Base-by-base conservation (phyloP, 129 eudicot species). In the Flaveria linearis region DNA sequence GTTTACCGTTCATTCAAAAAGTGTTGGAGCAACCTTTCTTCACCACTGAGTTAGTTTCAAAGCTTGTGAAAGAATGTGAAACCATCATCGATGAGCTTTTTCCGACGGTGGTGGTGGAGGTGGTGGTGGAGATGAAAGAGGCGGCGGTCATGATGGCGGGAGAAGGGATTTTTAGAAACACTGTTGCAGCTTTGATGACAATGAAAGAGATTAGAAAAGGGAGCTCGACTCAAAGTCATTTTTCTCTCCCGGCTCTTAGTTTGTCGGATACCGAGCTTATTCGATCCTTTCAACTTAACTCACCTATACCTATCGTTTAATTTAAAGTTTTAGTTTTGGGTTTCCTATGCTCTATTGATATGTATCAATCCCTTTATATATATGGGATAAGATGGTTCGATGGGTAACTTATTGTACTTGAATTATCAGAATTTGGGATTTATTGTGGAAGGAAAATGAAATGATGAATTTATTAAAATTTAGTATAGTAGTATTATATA, bases 161-260 rank as follows among this genome's bases (percentile, higher is more conserved):
- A 56, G 97, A 91, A 45, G 91, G 92, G 49, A 87, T 93, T 11
- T 93, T 93, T 33, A 86, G 91, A 73, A 93, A 90, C 76, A 93
- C 96, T 25, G 86, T 93, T 16, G 96, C 92, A 16, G 98, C 98
- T 0, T 86, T 93, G 57, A 72, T 90, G 69, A 90, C 89, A 9
- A 90, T 93, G 97, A 84, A 85, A 76, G 96, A 93, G 76, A 89
- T 88, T 22, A 84, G 98, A 28, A 88, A 85, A 71, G 93, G 93
- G 14, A 93, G 98, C 79, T 90, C 97, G 18, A 90, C 97, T 68
- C 87, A 76, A 43, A 76, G 90, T 74, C 95, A 90, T 62, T 86
- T 88, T 30, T 92, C 96, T 14, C 87, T 92, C 62, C 96, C 97
- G 11, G 88, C 88, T 20, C 87, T 92, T 52, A 83, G 79, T 68